Conservation (phyloP, 2,329 filamentous ascomycete genomes). For the Trichoderma polysporum region DNA sequence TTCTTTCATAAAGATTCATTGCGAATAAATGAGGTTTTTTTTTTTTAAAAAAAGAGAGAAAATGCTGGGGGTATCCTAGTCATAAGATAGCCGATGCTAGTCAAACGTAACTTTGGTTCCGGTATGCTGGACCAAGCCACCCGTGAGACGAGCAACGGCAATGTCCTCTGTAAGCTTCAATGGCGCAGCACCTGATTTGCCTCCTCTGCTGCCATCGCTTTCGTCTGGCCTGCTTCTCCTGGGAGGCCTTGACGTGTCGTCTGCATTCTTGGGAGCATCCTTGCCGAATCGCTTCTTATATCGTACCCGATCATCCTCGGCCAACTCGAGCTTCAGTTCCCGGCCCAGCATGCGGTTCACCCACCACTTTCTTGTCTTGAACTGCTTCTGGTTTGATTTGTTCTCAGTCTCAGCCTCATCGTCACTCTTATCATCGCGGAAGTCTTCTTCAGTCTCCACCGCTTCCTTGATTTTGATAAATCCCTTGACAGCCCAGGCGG, state of each 20-base stretch:
- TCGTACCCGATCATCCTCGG: slow-evolving; percentile 82
- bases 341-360: slow-evolving; percentile 81
- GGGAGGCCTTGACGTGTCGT: slow-evolving; percentile 31
- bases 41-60: background rate
- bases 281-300: slow-evolving; percentile 96
- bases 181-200: slow-evolving; percentile 32
- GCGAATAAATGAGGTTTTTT: background rate
- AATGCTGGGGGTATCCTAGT: slow-evolving; percentile 19
- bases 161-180: slow-evolving; percentile 48
- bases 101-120: slow-evolving; percentile 86
- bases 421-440: slow-evolving; percentile 47
- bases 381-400: slow-evolving; percentile 47
- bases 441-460: slow-evolving; percentile 62
- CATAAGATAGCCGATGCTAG: slow-evolving; percentile 36
- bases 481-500: slow-evolving; percentile 69
- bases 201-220: slow-evolving; percentile 22
- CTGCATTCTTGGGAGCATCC: slow-evolving; percentile 51
- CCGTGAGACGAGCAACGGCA: slow-evolving; percentile 65
- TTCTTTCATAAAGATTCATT: background rate
- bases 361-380: slow-evolving; percentile 71
- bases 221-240: slow-evolving; percentile 38
- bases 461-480: slow-evolving; percentile 71
- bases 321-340: slow-evolving; percentile 83
- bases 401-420: slow-evolving; percentile 44
- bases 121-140: slow-evolving; percentile 72